Conservation (phyloP, 306 rosid genomes). For the Cajanus cajan region DNA sequence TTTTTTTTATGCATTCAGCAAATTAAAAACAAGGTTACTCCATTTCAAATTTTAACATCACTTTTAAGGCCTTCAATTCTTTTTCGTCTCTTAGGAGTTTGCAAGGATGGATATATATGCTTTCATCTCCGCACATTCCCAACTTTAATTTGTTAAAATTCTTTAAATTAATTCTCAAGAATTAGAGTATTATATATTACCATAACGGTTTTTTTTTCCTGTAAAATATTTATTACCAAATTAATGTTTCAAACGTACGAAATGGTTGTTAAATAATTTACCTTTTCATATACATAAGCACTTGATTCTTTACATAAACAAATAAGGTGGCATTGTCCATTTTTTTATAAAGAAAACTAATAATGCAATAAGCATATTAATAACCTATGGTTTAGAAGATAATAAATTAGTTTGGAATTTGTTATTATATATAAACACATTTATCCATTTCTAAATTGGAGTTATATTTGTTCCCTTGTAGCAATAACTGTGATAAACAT, state of each 20-base stretch:
- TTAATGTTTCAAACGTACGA: background rate
- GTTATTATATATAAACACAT: too few species aligned
- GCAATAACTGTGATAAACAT: conserved; percentile 41
- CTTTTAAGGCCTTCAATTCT: background rate
- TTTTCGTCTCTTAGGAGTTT: background rate
- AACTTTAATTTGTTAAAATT: conserved; percentile 10
- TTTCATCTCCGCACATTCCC: background rate
- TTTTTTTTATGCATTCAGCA: conserved; percentile 3
- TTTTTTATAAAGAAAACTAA: background rate
- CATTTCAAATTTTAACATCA: background rate
- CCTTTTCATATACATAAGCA: background rate
- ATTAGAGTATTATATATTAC: background rate
- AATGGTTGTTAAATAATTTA: background rate
- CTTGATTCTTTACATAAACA: background rate
- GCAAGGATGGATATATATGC: conserved; percentile 5
- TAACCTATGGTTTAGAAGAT: background rate
- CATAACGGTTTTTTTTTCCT: background rate
- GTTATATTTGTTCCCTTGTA: too few species aligned
- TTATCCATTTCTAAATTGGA: too few species aligned
- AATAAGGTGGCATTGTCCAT: background rate
- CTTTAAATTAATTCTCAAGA: conserved; percentile 3
- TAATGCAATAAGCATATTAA: background rate
- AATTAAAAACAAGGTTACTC: background rate
- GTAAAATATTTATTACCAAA: background rate
- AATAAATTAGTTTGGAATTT: background rate